Evolutionary conservation across 371 early-diverging fungal genomes (phyloP).

Genomic region (Rhizopus arrhizus): DNA sequence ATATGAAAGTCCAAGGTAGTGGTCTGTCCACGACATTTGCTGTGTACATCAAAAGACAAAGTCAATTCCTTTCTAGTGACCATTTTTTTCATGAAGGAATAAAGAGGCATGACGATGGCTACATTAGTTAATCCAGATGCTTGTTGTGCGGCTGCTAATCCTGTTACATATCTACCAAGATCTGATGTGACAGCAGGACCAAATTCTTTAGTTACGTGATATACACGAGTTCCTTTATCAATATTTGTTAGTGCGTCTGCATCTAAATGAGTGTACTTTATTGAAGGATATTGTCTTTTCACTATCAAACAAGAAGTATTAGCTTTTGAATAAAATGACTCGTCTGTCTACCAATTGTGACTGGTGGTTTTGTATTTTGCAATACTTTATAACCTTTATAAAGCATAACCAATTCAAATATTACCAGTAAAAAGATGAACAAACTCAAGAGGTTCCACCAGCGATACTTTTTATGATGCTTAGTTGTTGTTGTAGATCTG

Average conservation of each 20-base stretch:
- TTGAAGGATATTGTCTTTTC: slow-evolving; percentile 51
- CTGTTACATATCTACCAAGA: slow-evolving; percentile 66
- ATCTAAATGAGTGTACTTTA: slow-evolving; percentile 54
- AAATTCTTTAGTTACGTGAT: slow-evolving; percentile 69
- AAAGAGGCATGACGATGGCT: slow-evolving; percentile 64
- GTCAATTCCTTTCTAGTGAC: slow-evolving; percentile 34
- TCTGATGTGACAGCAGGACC: slow-evolving; percentile 62
- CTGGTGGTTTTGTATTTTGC: slow-evolving; percentile 43
- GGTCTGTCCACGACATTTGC: slow-evolving; percentile 39
- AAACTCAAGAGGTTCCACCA: slow-evolving; percentile 58
- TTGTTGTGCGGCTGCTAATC: slow-evolving; percentile 63
- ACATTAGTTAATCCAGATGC: slow-evolving; percentile 49
- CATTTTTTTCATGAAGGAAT: slow-evolving; percentile 51
- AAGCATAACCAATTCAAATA: slow-evolving; percentile 41
- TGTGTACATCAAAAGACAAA: slow-evolving; percentile 56
- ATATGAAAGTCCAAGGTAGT: slow-evolving; percentile 53
- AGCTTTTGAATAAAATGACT: neutral
- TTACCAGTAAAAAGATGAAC: slow-evolving; percentile 41
- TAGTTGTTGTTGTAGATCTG: neutral
- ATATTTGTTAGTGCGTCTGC: slow-evolving; percentile 40
- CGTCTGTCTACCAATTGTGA: slow-evolving; percentile 53
- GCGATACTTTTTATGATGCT: slow-evolving; percentile 44
- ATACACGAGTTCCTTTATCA: slow-evolving; percentile 51
- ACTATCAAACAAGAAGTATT: slow-evolving; percentile 10
- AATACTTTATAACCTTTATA: slow-evolving; percentile 43